Evolutionary conservation across 345 rosid species (phyloP).

Genomic region (Sonneratia alba): DNA sequence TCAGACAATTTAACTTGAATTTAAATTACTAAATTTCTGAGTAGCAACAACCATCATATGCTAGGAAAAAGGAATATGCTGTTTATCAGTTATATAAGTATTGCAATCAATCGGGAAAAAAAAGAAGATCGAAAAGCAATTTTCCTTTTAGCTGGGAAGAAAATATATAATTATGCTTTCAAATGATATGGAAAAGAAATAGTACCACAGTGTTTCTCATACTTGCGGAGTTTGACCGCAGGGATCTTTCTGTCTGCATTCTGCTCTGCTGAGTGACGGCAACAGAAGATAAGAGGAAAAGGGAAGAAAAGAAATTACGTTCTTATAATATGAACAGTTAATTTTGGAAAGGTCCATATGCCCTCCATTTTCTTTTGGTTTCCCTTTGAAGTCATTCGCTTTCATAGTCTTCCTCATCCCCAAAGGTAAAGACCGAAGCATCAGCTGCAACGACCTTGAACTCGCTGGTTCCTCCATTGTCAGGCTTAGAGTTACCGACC

Average conservation of each 20-base stretch:
- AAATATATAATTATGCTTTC: too few relatives aligned
- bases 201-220: not conserved
- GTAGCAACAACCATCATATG: too few relatives aligned
- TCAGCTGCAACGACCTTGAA: conserved; percentile 83
- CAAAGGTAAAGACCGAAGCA: conserved; percentile 78
- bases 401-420: conserved; percentile 76
- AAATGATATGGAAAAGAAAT: not conserved
- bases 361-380: not conserved
- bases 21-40: too few relatives aligned
- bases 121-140: too few relatives aligned
- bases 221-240: not conserved
- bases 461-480: conserved; percentile 21
- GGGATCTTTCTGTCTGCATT: not conserved
- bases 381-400: conserved; percentile 34
- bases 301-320: too few relatives aligned
- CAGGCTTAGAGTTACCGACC: not conserved
- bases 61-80: too few relatives aligned
- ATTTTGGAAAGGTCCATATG: not conserved
- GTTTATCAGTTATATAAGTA: too few relatives aligned
- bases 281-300: too few relatives aligned
- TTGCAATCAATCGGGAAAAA: too few relatives aligned
- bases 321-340: not conserved
- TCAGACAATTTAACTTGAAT: too few relatives aligned
- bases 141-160: too few relatives aligned
- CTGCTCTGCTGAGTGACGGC: not conserved